These are phyloP conservation scores for Cryptosporidium muris DNA, from an alignment of 169 alveolate species.

Conservation along the genomic window DNA sequence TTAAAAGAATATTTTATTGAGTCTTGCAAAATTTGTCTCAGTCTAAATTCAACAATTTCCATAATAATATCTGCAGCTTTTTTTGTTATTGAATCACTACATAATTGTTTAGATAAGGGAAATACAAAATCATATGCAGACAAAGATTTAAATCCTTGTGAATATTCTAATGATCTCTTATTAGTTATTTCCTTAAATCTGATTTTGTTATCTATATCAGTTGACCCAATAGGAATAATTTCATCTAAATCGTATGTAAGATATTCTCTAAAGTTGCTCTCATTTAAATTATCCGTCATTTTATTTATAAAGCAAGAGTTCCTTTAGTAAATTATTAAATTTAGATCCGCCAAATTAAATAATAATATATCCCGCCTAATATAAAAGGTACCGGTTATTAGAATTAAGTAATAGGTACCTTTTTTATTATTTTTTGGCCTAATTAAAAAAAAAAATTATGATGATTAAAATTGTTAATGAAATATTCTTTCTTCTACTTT, in stretches of 20 bases:
- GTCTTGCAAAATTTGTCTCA: slow-evolving; percentile 56
- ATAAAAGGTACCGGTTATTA: too few species aligned
- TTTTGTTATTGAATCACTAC: slow-evolving; percentile 49
- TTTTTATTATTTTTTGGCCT: too few species aligned
- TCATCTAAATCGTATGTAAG: not conserved
- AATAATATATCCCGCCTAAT: too few species aligned
- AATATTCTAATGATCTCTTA: not conserved
- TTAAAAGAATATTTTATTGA: slow-evolving; percentile 43
- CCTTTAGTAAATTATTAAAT: too few species aligned
- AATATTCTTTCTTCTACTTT: too few species aligned
- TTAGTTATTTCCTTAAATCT: slow-evolving; percentile 13
- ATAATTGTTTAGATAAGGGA: slow-evolving; percentile 52
- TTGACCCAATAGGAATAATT: not conserved
- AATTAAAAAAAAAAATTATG: too few species aligned
- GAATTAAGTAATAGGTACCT: too few species aligned
- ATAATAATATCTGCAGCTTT: slow-evolving; percentile 46
- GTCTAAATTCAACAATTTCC: slow-evolving; percentile 33
- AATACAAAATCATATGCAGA: slow-evolving; percentile 62
- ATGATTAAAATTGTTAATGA: too few species aligned
- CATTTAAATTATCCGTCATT: not conserved
- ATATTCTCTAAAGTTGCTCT: not conserved
- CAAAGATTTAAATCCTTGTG: not conserved
- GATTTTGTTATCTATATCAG: slow-evolving; percentile 1
- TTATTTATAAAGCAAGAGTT: not conserved
- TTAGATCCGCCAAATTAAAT: too few species aligned